Base-by-base conservation (phyloP, 345 rosid species). In the Hirschfeldia incana region DNA sequence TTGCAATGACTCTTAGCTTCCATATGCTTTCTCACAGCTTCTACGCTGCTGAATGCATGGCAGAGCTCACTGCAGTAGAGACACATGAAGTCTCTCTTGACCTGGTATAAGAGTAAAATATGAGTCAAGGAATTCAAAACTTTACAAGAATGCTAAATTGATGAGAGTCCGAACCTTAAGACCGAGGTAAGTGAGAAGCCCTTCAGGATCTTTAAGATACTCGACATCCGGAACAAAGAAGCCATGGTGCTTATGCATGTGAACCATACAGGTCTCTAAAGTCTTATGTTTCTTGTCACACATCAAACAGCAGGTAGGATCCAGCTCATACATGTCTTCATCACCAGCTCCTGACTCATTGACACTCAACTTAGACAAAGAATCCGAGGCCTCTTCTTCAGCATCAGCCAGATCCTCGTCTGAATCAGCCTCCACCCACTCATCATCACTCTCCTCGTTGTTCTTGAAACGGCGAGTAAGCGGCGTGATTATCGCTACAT, bases 1-100 rank as follows among this genome's bases (percentile, higher is more conserved):
- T 87, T 95, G 85, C 98, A 95, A 79, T 95, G 99, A 70, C 92
- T 78, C 84, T 93, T 95, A 21, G 99, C 98, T 32, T 76, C 89
- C 97, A 93, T 93, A 77, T 95, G 99, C 86, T 93, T 93, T 81
- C 99, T 86, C 65, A 95, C 99, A 65, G 98, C 99, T 86, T 93
- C 99, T 81, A 91, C 83, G 85, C 93, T 88, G 83, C 67, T 78
- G 70, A 95, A 95, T 67, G 98, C 88, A 75, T 82, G 90, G 65
- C 98, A 81, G 13, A 85, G 84, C 61, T 91, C 94, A 68, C 89
- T 88, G 88, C 99, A 95, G 82, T 95, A 93, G 66, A 95, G 82
- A 81, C 99, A 95, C 86, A 89, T 73, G 82, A 85, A 89, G 83
- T 95, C 98, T 81, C 88, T 90, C 85, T 76, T 90, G 70, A 93